Evolutionary conservation across 352 stramenopile genomes (phyloP), one percentile per base, ranked within the genome.

Genomic region (Plasmopara viticola): DNA sequence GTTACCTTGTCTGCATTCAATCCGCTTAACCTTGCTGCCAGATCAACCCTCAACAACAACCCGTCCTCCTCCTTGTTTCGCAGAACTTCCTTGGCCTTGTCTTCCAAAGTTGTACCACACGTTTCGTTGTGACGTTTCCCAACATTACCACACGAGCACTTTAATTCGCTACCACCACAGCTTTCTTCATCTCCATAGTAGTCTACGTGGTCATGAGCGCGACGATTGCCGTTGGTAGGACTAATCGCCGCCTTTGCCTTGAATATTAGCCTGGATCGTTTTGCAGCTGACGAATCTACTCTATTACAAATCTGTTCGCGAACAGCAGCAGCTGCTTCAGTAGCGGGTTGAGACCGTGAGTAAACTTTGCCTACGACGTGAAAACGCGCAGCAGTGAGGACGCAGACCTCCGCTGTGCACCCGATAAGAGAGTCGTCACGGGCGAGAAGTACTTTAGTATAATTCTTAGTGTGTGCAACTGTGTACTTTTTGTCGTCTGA

Each of bases 381-480:
- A 60, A 95, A 94, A 34, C 84, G 71, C 6, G 76, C 69, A 2
- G 63, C 57, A 7, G 69, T 61, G 17, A 74, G 53, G 35, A 95
- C 68, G 44, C 66, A 59, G 12, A 94, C 83, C 10, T 72, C 37
- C 3, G 86, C 80, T 5, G 81, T 64, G 62, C 78, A 91, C 8
- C 85, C 85, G 29, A 87, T 78, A 28, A 95, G 73, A 45, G 64
- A 62, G 40, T 91, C 83, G 54, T 94, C 76, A 9, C 77, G 72
- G 29, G 62, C 56, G 18, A 97, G 56, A 15, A 96, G 62, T 18
- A 97, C 87, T 58, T 97, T 97, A n/a, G 87, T 89, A 59, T 97
- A 97, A 56, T 86, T 86, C 59, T 96, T 95, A 0, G 87, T 96
- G 63, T 97, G 90, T 17, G 70, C 85, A 14, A 97, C 86, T 15